phyloP scores from a whole-genome alignment of 139 green algal genomes.

The Trebouxia sp. region DNA sequence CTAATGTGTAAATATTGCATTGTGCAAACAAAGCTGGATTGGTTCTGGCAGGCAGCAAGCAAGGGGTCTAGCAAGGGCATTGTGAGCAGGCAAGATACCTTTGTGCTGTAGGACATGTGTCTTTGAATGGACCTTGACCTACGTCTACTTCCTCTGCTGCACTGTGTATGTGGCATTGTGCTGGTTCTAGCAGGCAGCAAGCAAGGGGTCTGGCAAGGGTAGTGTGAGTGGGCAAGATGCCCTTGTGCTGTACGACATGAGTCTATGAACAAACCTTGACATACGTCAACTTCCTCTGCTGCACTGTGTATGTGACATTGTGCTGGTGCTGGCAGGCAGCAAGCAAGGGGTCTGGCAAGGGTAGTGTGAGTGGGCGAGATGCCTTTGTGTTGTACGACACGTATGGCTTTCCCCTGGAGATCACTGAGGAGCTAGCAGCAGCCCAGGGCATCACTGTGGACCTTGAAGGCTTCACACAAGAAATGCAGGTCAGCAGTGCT shows the following conservation, averaged over 20 bases:
- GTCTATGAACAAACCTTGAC: too few relatives aligned
- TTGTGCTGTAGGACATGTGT: conserved; percentile 95
- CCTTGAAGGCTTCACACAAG: background rate
- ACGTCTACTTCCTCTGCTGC: too few relatives aligned
- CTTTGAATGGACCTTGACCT: too few relatives aligned
- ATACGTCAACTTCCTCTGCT: too few relatives aligned
- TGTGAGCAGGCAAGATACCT: conserved; percentile 68
- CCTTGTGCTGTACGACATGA: conserved; percentile 96
- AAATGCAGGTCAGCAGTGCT: background rate
- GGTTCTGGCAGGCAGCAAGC: background rate
- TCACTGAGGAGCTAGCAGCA: conserved; percentile 66
- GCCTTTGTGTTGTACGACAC: conserved; percentile 97
- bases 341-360: background rate
- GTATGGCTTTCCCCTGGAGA: conserved; percentile 96
- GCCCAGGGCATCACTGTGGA: background rate
- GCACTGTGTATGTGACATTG: background rate
- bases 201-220: background rate
- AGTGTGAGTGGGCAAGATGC: conserved; percentile 59
- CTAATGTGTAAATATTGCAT: too few relatives aligned
- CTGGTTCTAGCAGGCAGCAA: conserved; percentile 3
- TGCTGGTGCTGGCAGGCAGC: background rate
- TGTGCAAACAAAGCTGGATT: background rate
- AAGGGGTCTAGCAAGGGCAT: background rate
- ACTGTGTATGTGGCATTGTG: background rate
- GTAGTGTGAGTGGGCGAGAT: conserved; percentile 48